Evolutionary conservation across 192 early-diverging fungal genomes (phyloP), one percentile per base, ranked within the genome.

Genomic region (Podila epigama): DNA sequence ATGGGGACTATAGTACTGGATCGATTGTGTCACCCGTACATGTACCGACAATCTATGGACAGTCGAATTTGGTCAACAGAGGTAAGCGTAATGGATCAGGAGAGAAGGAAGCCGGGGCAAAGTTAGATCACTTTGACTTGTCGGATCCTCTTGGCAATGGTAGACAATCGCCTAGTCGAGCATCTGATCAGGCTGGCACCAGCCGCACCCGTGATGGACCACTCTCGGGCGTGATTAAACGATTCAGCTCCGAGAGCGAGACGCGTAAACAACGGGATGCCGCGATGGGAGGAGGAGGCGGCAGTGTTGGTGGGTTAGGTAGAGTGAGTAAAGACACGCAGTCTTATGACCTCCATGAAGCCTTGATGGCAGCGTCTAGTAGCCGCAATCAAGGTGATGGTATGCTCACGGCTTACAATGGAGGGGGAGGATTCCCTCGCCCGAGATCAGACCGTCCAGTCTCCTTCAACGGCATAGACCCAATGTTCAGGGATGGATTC

Each of bases 301-400:
- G 59, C 20, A 73, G 55, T 6, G 64, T 65, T 51, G 55, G 57
- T 0, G n/a, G 52, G n/a, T n/a, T n/a, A n/a, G n/a, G n/a, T n/a
- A n/a, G 58, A 10, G 42, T 7, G 1, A 61, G 16, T 35, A 57
- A 36, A n/a, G 64, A 67, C 37, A 22, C 53, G 9, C 71, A 67
- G 34, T 42, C 71, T 18, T 6, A 33, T 8, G 71, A 58, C 28
- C 40, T 67, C 1, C 71, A 39, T 29, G 64, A 56, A 18, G 29
- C 40, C 16, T 20, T 63, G 11, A 48, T 56, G 51, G 35, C 35
- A 0, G 54, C 71, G 4, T 57, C 71, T 15, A 58, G 42, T 54
- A 8, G 16, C 25, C 29, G 34, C 4, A n/a, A n/a, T n/a, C 52
- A 52, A 5, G 40, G 29, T 27, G 52, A 44, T 6, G 67, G 52